phyloP scores from a whole-genome alignment of 2,329 filamentous ascomycete species.

The Remersonia thermophila region DNA sequence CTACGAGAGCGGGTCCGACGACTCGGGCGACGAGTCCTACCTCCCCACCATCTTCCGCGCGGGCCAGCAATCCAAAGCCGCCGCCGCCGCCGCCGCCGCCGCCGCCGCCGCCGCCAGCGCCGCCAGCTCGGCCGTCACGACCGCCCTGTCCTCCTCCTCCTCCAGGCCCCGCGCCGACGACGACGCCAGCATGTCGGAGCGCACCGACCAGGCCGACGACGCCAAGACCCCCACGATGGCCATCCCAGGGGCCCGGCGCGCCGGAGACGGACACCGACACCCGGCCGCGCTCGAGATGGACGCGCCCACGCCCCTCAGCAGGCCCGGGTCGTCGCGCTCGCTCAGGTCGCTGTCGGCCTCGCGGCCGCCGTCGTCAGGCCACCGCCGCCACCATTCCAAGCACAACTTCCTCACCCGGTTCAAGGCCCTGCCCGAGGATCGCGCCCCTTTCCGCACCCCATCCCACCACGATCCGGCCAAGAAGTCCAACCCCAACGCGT shows the following conservation, averaged over 20 bases:
- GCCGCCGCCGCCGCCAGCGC: too few relatives aligned
- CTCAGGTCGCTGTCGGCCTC: conserved; percentile 58
- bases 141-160: not conserved
- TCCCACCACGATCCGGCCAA: conserved; percentile 52
- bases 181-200: conserved; percentile 30
- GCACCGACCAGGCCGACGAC: conserved; percentile 32
- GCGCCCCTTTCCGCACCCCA: conserved; percentile 74
- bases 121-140: too few relatives aligned
- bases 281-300: conserved; percentile 89
- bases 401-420: conserved; percentile 71
- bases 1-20: conserved; percentile 77
- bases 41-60: conserved; percentile 51
- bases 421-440: conserved; percentile 60
- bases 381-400: conserved; percentile 78
- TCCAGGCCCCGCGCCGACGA: conserved; percentile 26
- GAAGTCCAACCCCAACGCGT: conserved; percentile 66
- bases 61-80: conserved; percentile 33
- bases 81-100: conserved; percentile 19
- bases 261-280: conserved; percentile 68
- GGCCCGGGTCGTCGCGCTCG: conserved; percentile 90
- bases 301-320: conserved; percentile 57
- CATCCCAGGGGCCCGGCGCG: conserved; percentile 51
- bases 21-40: conserved; percentile 66
- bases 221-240: conserved; percentile 57
- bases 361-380: conserved; percentile 64